These are phyloP conservation scores for Pterulicium gracile DNA, from an alignment of 1,284 basidiomycete genomes.

Conservation along the genomic window DNA sequence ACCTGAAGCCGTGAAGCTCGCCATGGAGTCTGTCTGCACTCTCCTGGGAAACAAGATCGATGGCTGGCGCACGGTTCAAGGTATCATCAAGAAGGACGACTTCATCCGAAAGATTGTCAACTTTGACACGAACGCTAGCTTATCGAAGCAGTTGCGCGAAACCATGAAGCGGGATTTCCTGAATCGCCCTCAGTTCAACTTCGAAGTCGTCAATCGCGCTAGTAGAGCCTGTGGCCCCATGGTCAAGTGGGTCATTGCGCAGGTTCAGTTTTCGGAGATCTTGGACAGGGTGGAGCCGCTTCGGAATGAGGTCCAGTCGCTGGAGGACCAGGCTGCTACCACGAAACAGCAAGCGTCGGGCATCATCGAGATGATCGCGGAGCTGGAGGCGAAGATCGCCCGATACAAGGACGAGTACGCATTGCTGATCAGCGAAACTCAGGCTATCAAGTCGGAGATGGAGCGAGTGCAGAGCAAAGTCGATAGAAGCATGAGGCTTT, in stretches of 20 bases:
- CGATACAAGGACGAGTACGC: constrained; percentile 98
- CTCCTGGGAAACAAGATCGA: constrained; percentile 97
- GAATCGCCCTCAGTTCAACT: constrained; percentile 87
- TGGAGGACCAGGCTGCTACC: constrained; percentile 86
- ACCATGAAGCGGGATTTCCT: constrained; percentile 93
- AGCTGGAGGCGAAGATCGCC: constrained; percentile 89
- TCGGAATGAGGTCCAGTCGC: constrained; percentile 88
- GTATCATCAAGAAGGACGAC: constrained; percentile 93
- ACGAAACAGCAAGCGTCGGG: constrained; percentile 88
- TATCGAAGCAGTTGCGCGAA: constrained; percentile 87
- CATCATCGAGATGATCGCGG: constrained; percentile 87
- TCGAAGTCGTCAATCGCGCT: constrained; percentile 91
- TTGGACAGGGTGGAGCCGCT: constrained; percentile 96
- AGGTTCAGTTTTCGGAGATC: constrained; percentile 96
- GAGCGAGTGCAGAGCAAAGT: constrained; percentile 96
- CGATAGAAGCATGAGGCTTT: constrained; percentile 90
- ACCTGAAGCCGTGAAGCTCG: constrained; percentile 93
- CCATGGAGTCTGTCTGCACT: constrained; percentile 99
- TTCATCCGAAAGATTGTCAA: constrained; percentile 97
- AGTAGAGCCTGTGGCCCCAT: constrained; percentile 97
- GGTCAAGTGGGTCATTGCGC: constrained; percentile 97
- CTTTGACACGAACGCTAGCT: constrained; percentile 87
- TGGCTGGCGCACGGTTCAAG: constrained; percentile 94
- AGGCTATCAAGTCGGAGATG: constrained; percentile 98
- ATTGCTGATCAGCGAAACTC: constrained; percentile 91